Conservation (phyloP, 805 yeast species). For the Hanseniaspora meyeri region DNA sequence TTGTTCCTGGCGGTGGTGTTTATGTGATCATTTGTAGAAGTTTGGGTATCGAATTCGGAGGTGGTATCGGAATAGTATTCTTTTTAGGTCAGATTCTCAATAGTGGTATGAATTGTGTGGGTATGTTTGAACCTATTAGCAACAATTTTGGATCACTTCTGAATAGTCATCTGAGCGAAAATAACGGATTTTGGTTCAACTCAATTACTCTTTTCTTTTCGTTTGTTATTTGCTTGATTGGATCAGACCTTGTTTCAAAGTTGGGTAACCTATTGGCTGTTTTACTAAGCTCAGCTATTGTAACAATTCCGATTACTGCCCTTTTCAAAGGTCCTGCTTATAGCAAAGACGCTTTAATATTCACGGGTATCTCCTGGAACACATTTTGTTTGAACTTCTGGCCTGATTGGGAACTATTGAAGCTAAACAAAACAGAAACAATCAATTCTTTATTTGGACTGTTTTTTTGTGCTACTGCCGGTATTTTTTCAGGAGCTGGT, state of each 20-base stretch:
- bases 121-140: conserved; percentile 81
- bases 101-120: conserved; percentile 86
- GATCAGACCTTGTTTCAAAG: conserved; percentile 66
- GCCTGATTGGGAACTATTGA: conserved; percentile 77
- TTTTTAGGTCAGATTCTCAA: conserved; percentile 89
- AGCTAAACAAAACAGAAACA: conserved; percentile 51
- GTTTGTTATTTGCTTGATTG: conserved; percentile 64
- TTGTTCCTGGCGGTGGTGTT: conserved; percentile 96
- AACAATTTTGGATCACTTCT: conserved; percentile 52
- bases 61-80: conserved; percentile 89
- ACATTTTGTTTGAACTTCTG: conserved; percentile 54
- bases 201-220: conserved; percentile 58
- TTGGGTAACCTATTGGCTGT: conserved; percentile 68
- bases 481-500: conserved; percentile 95
- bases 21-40: conserved; percentile 93
- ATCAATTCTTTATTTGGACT: conserved; percentile 84
- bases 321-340: conserved; percentile 50
- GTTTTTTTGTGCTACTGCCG: conserved; percentile 96
- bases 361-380: conserved; percentile 63
- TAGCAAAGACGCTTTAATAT: conserved; percentile 36
- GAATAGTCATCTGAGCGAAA: background rate
- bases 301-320: conserved; percentile 72
- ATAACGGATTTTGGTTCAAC: conserved; percentile 57
- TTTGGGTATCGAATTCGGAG: conserved; percentile 96
- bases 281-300: conserved; percentile 53